phyloP scores from a whole-genome alignment of 176 grass and related monocot species.

The Poa annua region DNA sequence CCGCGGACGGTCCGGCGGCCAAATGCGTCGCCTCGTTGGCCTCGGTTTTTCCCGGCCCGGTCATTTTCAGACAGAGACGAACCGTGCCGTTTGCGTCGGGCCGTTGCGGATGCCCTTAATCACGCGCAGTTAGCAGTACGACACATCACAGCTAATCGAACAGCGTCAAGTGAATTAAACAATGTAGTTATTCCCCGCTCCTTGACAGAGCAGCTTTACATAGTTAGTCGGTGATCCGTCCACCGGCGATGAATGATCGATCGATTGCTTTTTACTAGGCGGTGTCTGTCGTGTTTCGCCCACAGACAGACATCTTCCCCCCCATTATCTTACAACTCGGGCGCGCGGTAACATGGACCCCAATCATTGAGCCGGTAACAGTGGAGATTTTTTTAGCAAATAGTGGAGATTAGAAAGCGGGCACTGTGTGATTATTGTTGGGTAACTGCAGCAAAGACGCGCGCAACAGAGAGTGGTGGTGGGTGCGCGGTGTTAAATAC shows the following conservation, averaged over 20 bases:
- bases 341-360: conserved; percentile 33
- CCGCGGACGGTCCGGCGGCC: no score
- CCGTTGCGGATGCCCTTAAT: no score
- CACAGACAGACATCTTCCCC: background rate
- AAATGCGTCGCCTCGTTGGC: no score
- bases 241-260: background rate
- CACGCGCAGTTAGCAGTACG: no score
- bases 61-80: no score
- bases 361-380: conserved; percentile 40
- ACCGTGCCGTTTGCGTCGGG: no score
- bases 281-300: background rate
- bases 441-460: background rate
- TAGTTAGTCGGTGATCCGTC: conserved; percentile 1
- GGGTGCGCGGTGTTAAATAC: conserved; percentile 16
- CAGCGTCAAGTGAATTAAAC: no score
- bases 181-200: background rate
- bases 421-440: background rate
- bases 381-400: no score
- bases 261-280: conserved; percentile 23
- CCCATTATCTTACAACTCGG: background rate
- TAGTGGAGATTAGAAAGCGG: background rate
- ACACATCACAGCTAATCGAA: no score
- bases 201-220: background rate
- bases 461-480: background rate
- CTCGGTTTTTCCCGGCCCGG: no score